Conservation (phyloP, 2,329 filamentous ascomycete genomes). For the Alternaria alternata region DNA sequence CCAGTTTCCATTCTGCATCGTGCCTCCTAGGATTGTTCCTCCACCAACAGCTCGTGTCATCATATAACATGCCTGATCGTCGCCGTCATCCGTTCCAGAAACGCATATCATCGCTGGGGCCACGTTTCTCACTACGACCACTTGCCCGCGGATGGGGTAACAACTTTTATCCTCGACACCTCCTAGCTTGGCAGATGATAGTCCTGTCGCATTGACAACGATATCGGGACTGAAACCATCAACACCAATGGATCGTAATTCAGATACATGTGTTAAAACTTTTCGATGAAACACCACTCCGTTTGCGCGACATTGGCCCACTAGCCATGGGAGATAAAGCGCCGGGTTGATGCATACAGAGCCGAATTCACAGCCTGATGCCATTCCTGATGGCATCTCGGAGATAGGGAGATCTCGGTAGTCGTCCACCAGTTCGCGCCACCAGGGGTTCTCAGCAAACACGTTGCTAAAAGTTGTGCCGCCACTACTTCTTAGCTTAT, state of each 20-base stretch:
- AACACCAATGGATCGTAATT: constrained; percentile 68
- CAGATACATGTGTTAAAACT: constrained; percentile 67
- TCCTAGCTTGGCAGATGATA: constrained; percentile 75
- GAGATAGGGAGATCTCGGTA: constrained; percentile 54
- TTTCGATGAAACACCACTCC: constrained; percentile 66
- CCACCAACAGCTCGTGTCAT: constrained; percentile 80
- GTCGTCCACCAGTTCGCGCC: not conserved
- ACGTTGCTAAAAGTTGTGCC: constrained; percentile 53
- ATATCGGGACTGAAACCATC: constrained; percentile 67
- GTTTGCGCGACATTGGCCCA: constrained; percentile 76
- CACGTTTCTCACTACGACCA: constrained; percentile 82
- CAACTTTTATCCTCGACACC: constrained; percentile 79
- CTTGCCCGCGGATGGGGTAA: constrained; percentile 80
- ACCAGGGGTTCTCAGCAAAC: constrained; percentile 68
- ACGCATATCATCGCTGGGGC: constrained; percentile 71
- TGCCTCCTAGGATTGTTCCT: constrained; percentile 83
- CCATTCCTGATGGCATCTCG: constrained; percentile 67
- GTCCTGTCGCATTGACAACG: constrained; percentile 83
- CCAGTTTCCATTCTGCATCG: constrained; percentile 80
- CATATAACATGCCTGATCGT: constrained; percentile 75
- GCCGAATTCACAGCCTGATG: constrained; percentile 76
- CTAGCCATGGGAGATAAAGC: constrained; percentile 84
- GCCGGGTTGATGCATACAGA: constrained; percentile 90
- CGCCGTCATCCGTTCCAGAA: constrained; percentile 76
- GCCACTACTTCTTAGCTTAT: constrained; percentile 61